Conservation (phyloP, 768 basidiomycete genomes). For the Termitomyces sp. region DNA sequence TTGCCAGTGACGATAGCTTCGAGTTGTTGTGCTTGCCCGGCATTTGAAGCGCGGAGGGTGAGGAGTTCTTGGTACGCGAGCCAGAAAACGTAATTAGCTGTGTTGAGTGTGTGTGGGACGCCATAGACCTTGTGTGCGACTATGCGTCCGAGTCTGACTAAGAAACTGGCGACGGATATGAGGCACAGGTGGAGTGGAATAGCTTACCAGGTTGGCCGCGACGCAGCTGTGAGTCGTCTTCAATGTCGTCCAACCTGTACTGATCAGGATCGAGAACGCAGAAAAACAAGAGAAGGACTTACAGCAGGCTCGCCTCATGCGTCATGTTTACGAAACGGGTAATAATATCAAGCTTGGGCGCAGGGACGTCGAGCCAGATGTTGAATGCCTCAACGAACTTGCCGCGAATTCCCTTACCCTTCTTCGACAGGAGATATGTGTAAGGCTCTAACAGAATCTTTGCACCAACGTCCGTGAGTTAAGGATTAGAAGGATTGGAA, state of each 20-base stretch:
- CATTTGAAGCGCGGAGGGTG: slow-evolving; percentile 35
- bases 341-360: slow-evolving; percentile 73
- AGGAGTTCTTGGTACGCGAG: slow-evolving; percentile 85
- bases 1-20: slow-evolving; percentile 73
- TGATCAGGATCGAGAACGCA: too few species aligned
- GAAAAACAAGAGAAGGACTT: slow-evolving; percentile 16
- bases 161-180: neutral
- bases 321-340: slow-evolving; percentile 87
- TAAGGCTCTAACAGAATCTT: slow-evolving; percentile 68
- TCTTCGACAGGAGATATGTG: slow-evolving; percentile 74
- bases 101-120: slow-evolving; percentile 93
- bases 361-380: slow-evolving; percentile 77
- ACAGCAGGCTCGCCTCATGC: slow-evolving; percentile 92
- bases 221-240: slow-evolving; percentile 85
- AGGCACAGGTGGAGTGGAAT: too few species aligned
- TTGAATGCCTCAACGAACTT: slow-evolving; percentile 91
- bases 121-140: slow-evolving; percentile 97
- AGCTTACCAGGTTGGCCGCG: slow-evolving; percentile 74
- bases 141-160: slow-evolving; percentile 17
- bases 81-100: slow-evolving; percentile 95
- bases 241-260: slow-evolving; percentile 86
- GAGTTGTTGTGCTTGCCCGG: slow-evolving; percentile 30
- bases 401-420: slow-evolving; percentile 89
- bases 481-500: too few species aligned
- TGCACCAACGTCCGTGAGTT: too few species aligned